phyloP scores from a whole-genome alignment of 2,329 filamentous ascomycete species.

The Colletotrichum liriopes region DNA sequence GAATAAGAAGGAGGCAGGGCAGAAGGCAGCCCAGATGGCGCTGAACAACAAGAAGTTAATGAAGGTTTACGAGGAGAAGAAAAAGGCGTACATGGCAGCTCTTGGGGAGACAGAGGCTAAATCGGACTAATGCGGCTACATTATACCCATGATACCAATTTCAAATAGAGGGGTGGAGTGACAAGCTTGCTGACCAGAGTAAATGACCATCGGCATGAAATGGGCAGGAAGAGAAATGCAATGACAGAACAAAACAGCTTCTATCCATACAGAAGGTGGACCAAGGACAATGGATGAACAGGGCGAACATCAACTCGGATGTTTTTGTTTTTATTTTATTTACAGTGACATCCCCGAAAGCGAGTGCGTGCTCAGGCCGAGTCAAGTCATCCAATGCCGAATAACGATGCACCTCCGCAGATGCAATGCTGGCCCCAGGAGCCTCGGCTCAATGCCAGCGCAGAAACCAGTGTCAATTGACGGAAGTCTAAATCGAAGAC shows the following conservation, averaged over 20 bases:
- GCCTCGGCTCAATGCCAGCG: conserved; percentile 29
- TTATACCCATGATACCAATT: conserved; percentile 24
- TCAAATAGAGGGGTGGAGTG: background rate
- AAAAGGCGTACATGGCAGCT: conserved; percentile 57
- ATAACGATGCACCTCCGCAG: conserved; percentile 18
- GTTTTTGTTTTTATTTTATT: background rate
- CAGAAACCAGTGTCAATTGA: conserved; percentile 14
- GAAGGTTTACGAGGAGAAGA: conserved; percentile 64
- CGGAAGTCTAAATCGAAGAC: conserved; percentile 14
- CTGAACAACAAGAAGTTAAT: conserved; percentile 78
- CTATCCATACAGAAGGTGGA: background rate
- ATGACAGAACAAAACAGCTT: background rate
- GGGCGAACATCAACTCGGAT: background rate
- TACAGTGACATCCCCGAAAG: background rate
- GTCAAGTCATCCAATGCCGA: conserved; percentile 24
- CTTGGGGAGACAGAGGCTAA: conserved; percentile 9
- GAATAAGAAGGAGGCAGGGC: conserved; percentile 79
- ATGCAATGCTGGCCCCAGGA: background rate
- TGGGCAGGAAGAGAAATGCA: background rate
- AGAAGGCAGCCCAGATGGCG: conserved; percentile 75
- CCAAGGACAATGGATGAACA: background rate
- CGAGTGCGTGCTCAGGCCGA: conserved; percentile 8
- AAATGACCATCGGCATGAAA: background rate
- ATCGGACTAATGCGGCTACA: background rate
- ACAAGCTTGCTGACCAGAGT: background rate